Percentiles rank a stretch among this genome's conserved stretches.
These are phyloP conservation scores for Quercus phellos DNA, from an alignment of 331 rosid species.

Conservation along the genomic window DNA sequence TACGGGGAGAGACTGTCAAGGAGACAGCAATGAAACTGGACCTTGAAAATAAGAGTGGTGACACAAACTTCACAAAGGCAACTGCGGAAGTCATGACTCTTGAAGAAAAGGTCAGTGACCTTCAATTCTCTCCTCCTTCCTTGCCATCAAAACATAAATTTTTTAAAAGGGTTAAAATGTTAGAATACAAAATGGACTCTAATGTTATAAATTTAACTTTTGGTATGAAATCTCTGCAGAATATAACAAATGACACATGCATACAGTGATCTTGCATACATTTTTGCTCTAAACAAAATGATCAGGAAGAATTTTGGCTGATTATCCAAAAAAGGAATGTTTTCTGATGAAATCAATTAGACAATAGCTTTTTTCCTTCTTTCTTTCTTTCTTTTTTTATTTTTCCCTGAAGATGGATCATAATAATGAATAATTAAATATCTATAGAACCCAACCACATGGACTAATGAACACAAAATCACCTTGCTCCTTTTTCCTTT, in stretches of 20 bases:
- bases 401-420: not conserved
- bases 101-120: constrained; percentile 25
- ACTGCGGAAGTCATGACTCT: not conserved
- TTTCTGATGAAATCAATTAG: not conserved
- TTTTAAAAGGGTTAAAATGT: not conserved
- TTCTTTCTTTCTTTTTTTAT: not conserved
- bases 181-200: not conserved
- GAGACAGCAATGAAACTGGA: constrained; percentile 4
- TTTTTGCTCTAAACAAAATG: not conserved
- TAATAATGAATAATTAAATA: not conserved
- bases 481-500: not conserved
- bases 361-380: not conserved
- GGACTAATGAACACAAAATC: not conserved
- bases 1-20: constrained; percentile 9
- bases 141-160: not conserved
- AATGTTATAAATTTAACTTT: not conserved
- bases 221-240: not conserved
- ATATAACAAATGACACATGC: not conserved
- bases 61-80: not conserved
- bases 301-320: not conserved
- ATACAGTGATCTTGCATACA: not conserved
- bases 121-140: not conserved
- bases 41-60: not conserved
- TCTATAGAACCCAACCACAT: not conserved
- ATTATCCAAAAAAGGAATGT: not conserved